Evolutionary conservation across 169 alveolate species (phyloP).

Genomic region (Plasmodium relictum): DNA sequence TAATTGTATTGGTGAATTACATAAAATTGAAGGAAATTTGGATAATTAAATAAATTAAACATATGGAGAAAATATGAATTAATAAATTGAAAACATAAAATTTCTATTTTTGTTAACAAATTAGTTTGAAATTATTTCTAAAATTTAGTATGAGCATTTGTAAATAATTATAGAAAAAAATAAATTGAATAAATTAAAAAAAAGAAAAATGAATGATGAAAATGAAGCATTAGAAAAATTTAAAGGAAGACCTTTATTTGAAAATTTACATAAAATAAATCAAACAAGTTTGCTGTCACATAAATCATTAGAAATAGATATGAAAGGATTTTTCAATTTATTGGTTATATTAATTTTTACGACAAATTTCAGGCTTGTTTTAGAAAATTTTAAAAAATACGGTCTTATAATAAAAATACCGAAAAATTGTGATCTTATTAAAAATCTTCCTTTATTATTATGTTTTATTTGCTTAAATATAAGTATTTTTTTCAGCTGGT

Average conservation of each 20-base stretch:
- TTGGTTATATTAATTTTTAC: slow-evolving; percentile 88
- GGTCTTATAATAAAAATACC: slow-evolving; percentile 87
- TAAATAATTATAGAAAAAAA: no score
- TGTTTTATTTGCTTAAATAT: slow-evolving; percentile 80
- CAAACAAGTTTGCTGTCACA: slow-evolving; percentile 86
- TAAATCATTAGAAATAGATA: slow-evolving; percentile 82
- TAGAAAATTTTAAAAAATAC: slow-evolving; percentile 90
- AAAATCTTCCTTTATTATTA: slow-evolving; percentile 51
- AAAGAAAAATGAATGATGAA: slow-evolving; percentile 31
- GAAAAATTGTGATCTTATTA: slow-evolving; percentile 77
- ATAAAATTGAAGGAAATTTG: no score
- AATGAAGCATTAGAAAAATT: slow-evolving; percentile 22
- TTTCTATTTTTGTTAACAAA: no score
- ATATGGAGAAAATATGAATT: no score
- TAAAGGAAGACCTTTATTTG: slow-evolving; percentile 87
- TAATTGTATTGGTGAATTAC: no score
- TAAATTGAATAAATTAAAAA: neutral
- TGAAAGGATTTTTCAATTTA: slow-evolving; percentile 91
- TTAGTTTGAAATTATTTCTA: no score
- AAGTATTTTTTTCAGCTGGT: slow-evolving; percentile 85
- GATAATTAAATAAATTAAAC: no score
- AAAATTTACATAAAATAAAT: slow-evolving; percentile 81
- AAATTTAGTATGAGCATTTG: no score
- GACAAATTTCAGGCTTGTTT: slow-evolving; percentile 89
- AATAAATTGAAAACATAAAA: no score